Evolutionary conservation across 768 basidiomycete genomes (phyloP).

Genomic region (Tricholoma bakamatsutake): DNA sequence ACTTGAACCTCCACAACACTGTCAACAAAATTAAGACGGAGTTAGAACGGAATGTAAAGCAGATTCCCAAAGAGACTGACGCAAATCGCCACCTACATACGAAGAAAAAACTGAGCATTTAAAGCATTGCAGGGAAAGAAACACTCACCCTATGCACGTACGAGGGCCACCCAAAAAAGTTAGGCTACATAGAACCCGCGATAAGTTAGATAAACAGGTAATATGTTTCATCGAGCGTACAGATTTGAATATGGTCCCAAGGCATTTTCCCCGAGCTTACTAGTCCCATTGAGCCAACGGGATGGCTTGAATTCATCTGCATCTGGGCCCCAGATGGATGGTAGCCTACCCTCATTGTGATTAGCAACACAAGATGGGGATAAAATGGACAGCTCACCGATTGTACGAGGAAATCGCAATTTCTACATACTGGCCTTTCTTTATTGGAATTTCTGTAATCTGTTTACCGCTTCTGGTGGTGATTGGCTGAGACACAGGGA

Average conservation of each 20-base stretch:
- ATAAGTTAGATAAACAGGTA: not conserved
- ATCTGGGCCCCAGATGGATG: conserved; percentile 4
- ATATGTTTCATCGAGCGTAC: not conserved
- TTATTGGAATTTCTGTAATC: not conserved
- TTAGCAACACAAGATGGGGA: not conserved
- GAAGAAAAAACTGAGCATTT: not conserved
- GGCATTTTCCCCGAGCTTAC: not conserved
- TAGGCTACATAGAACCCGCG: not conserved
- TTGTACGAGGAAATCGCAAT: not conserved
- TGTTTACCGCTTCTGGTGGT: not conserved
- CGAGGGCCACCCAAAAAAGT: not conserved
- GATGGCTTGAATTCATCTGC: conserved; percentile 1
- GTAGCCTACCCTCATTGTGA: not conserved
- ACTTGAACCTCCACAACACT: not conserved
- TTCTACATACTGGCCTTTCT: not conserved
- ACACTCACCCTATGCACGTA: not conserved
- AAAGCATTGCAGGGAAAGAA: not conserved
- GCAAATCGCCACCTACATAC: not conserved
- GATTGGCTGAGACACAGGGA: not conserved
- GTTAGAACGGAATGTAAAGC: too few relatives aligned
- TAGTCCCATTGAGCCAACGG: not conserved
- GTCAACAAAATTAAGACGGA: too few relatives aligned
- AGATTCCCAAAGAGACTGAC: not conserved
- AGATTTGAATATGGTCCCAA: not conserved
- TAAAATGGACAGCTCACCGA: not conserved